Conservation (phyloP, 1,284 basidiomycete species). For the Paramarasmius palmivorus region DNA sequence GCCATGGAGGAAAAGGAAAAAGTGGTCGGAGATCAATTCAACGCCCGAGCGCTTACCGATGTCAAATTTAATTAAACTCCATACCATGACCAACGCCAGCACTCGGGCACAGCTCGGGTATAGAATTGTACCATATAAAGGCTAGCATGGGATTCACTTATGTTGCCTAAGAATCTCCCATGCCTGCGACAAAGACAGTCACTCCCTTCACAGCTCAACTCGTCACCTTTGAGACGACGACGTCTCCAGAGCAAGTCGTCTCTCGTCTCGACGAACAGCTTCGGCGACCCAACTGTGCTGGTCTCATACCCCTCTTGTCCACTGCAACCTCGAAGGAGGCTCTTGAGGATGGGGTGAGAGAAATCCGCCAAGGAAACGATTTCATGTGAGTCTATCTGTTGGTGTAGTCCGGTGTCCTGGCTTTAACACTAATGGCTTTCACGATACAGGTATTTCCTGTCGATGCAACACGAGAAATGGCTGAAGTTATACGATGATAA, state of each 20-base stretch:
- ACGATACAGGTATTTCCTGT: constrained; percentile 43
- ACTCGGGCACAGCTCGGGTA: too few relatives aligned
- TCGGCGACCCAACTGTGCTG: constrained; percentile 36
- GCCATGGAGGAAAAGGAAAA: constrained; percentile 3
- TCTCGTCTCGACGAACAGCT: constrained; percentile 44
- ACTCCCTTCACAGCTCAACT: constrained; percentile 40
- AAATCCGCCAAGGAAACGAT: constrained; percentile 34
- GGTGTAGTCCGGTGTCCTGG: background rate
- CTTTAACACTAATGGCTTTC: background rate
- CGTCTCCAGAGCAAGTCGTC: constrained; percentile 41
- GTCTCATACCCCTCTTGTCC: constrained; percentile 29
- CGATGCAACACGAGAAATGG: constrained; percentile 41
- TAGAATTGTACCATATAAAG: background rate
- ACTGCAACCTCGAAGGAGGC: constrained; percentile 35
- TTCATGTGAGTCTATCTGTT: constrained; percentile 43
- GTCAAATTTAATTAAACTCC: too few relatives aligned
- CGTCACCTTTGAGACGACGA: constrained; percentile 43
- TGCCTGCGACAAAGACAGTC: constrained; percentile 27
- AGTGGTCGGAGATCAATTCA: too few relatives aligned
- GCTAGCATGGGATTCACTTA: background rate
- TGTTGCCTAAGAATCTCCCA: constrained; percentile 2
- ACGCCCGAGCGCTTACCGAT: too few relatives aligned
- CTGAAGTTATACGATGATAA: constrained; percentile 34
- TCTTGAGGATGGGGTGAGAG: constrained; percentile 33
- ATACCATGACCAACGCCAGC: background rate